Conservation (phyloP, 768 basidiomycete species). For the Porphyrellus cyaneotinctus region DNA sequence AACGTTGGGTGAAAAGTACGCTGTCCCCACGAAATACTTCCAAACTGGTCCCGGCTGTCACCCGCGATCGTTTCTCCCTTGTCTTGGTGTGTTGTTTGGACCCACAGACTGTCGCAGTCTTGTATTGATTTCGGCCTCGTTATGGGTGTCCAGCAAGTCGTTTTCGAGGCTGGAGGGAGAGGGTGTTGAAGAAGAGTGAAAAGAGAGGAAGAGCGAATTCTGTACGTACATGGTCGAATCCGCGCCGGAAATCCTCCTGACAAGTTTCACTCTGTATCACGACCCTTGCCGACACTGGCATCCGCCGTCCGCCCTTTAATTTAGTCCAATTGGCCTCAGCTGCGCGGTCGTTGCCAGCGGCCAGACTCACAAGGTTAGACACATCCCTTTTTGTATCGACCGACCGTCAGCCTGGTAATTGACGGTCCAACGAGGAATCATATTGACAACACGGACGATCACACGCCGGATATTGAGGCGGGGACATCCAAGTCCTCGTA, state of each 20-base stretch:
- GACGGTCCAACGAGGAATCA: background rate
- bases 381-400: constrained; percentile 5
- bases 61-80: constrained; percentile 8
- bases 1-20: background rate
- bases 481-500: background rate
- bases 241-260: constrained; percentile 13
- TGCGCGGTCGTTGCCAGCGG: background rate
- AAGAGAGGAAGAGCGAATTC: too few species aligned
- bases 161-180: background rate
- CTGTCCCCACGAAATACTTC: background rate
- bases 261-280: constrained; percentile 14
- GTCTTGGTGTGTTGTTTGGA: constrained; percentile 15
- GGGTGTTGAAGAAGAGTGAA: background rate
- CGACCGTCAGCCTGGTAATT: constrained; percentile 4
- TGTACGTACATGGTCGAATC: constrained; percentile 16
- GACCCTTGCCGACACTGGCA: constrained; percentile 8
- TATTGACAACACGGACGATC: constrained; percentile 3
- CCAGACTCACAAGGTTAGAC: constrained; percentile 4
- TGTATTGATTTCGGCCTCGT: background rate
- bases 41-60: background rate
- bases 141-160: background rate
- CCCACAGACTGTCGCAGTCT: background rate
- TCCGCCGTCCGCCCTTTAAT: background rate
- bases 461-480: background rate
- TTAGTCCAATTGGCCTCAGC: background rate